Evolutionary conservation across 169 alveolate genomes (phyloP).

Genomic region (Plasmodium berghei): DNA sequence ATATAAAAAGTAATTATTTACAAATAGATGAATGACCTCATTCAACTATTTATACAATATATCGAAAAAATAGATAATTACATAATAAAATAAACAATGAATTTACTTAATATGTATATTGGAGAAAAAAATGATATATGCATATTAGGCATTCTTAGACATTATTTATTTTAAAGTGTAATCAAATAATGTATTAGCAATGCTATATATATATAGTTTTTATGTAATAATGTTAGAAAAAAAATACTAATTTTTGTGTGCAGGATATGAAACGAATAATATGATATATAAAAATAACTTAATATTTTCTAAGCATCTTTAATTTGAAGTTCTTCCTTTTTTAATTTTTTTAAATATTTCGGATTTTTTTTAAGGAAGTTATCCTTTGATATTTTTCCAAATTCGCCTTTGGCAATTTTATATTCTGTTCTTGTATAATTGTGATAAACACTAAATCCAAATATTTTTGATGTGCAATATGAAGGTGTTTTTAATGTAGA

Average conservation of each 20-base stretch:
- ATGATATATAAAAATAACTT: background rate
- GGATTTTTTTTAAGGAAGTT: slow-evolving; percentile 72
- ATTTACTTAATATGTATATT: no score
- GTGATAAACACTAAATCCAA: slow-evolving; percentile 87
- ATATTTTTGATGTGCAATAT: slow-evolving; percentile 87
- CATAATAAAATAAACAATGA: no score
- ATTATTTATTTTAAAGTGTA: slow-evolving; percentile 14
- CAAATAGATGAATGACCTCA: no score
- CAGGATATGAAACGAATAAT: background rate
- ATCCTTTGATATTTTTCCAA: slow-evolving; percentile 57
- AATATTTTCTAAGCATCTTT: slow-evolving; percentile 19
- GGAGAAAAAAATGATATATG: no score
- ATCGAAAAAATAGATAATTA: no score
- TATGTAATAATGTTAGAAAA: slow-evolving; percentile 2
- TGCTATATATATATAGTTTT: background rate
- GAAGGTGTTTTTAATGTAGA: slow-evolving; percentile 87
- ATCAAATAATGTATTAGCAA: slow-evolving; percentile 31
- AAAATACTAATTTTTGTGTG: background rate
- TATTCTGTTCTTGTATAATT: slow-evolving; percentile 75
- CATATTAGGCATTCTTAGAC: no score
- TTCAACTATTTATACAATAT: no score
- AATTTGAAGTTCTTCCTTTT: slow-evolving; percentile 64
- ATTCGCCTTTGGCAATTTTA: slow-evolving; percentile 70
- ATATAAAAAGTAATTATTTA: no score
- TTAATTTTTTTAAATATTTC: slow-evolving; percentile 58